phyloP scores from a whole-genome alignment of 768 basidiomycete species.

The Tricholoma hemisulphureum region DNA sequence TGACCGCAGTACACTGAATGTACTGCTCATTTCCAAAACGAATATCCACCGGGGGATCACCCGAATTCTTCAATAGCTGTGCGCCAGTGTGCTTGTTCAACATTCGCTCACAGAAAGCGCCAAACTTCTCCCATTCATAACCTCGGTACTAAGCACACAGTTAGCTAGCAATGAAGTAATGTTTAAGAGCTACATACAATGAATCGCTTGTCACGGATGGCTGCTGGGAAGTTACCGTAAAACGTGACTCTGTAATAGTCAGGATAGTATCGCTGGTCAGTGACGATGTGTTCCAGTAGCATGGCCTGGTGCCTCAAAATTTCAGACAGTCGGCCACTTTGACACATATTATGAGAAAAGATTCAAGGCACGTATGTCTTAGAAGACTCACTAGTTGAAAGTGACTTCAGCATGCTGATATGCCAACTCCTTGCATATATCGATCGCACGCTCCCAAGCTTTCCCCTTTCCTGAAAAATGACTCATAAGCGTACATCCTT shows the following conservation, averaged over 20 bases:
- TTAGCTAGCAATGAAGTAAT: slow-evolving; percentile 2
- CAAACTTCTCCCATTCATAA: slow-evolving; percentile 92
- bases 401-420: slow-evolving; percentile 86
- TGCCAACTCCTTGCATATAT: slow-evolving; percentile 89
- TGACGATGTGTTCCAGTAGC: slow-evolving; percentile 81
- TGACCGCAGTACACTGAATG: slow-evolving; percentile 85
- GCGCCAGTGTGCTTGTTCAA: slow-evolving; percentile 87
- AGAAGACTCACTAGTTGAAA: slow-evolving; percentile 75
- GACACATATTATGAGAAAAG: slow-evolving; percentile 10
- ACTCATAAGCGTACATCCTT: not conserved
- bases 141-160: slow-evolving; percentile 72
- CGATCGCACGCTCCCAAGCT: slow-evolving; percentile 94
- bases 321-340: slow-evolving; percentile 79
- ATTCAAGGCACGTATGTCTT: not conserved
- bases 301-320: slow-evolving; percentile 86
- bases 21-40: slow-evolving; percentile 77
- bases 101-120: slow-evolving; percentile 87
- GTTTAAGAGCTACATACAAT: slow-evolving; percentile 54
- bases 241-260: slow-evolving; percentile 95
- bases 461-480: slow-evolving; percentile 77
- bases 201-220: slow-evolving; percentile 86
- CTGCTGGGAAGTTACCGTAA: slow-evolving; percentile 86
- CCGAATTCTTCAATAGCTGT: slow-evolving; percentile 66
- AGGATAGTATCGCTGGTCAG: slow-evolving; percentile 79
- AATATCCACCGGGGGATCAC: slow-evolving; percentile 79